Evolutionary conservation across 345 rosid species (phyloP), one percentile per base, ranked within the genome.

Genomic region (Microthlaspi erraticum): DNA sequence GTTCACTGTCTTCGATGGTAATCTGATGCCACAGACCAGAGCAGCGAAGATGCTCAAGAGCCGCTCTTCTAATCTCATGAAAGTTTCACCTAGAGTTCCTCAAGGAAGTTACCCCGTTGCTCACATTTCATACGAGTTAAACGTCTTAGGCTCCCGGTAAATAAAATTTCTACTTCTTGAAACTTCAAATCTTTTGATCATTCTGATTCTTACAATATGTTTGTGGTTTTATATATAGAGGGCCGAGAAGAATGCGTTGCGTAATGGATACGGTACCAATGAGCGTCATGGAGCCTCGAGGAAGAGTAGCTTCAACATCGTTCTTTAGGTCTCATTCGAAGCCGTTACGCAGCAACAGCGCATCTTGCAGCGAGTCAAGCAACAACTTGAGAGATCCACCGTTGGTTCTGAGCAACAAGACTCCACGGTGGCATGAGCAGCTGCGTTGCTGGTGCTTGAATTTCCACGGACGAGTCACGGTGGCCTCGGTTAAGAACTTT

Each of bases 371-470:
- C 34, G 20, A 38, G 13, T 76, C 84, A 12, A 77, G 78, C 34
- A 46, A 64, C 60, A 64, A 48, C 73, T 58, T 49, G 74, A 83
- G 75, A 51, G 84, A 81, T 20, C 82, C 68, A 29, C 59, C 79
- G 26, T 53, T 88, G 52, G 83, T 82, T 8, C 76, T 89, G 63
- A 87, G 72, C 70, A 87, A 89, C 44, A 89, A 87, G 84, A 72
- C 90, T 33, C 96, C 92, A 39, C 74, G 92, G 71, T 89, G 96
- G 92, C 95, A 89, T n/a, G 92, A 85, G 69, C 92, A 89, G 71
- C 86, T 87, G 34, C 92, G 85, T 34, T 89, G 92, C 66, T 89
- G 92, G 96, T 87, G 96, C 80, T 71, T 87, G 68, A 89, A 89
- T 67, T 89, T 89, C 75, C 84, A 84, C 42, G 96, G 96, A 16